Evolutionary conservation across 345 rosid genomes (phyloP).

Genomic region (Euphorbia pulcherrima): DNA sequence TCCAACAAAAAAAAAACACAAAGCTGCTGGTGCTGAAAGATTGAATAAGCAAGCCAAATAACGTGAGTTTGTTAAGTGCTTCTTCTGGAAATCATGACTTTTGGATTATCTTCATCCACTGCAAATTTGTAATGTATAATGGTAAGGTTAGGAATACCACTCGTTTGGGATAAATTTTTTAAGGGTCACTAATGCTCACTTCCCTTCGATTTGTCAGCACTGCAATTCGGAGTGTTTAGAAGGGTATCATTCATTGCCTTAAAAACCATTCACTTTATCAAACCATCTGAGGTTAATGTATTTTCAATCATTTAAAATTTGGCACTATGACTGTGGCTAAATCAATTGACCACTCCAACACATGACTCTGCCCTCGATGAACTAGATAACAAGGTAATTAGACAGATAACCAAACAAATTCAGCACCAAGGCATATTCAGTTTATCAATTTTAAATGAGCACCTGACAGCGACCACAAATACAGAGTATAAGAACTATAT

Average conservation of each 20-base stretch:
- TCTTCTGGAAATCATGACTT: background rate
- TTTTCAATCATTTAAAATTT: no score
- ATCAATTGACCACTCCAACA: background rate
- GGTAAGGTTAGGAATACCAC: no score
- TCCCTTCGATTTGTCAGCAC: no score
- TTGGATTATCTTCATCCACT: background rate
- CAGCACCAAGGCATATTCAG: background rate
- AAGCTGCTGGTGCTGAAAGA: background rate
- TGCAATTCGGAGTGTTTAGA: no score
- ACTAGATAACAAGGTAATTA: background rate
- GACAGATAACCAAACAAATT: background rate
- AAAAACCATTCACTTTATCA: no score
- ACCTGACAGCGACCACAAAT: background rate
- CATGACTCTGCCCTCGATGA: background rate
- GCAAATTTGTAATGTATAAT: no score
- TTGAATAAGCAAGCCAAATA: background rate
- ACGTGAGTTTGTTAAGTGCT: background rate
- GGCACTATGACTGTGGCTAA: background rate
- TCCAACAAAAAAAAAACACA: background rate
- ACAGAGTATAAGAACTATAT: background rate
- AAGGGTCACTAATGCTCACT: no score
- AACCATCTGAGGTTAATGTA: background rate
- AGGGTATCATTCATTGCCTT: no score
- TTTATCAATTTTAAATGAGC: background rate
- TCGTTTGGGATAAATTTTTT: no score